These are phyloP conservation scores for Dactylellina cionopaga DNA, from an alignment of 2,329 filamentous ascomycete species.

Conservation along the genomic window DNA sequence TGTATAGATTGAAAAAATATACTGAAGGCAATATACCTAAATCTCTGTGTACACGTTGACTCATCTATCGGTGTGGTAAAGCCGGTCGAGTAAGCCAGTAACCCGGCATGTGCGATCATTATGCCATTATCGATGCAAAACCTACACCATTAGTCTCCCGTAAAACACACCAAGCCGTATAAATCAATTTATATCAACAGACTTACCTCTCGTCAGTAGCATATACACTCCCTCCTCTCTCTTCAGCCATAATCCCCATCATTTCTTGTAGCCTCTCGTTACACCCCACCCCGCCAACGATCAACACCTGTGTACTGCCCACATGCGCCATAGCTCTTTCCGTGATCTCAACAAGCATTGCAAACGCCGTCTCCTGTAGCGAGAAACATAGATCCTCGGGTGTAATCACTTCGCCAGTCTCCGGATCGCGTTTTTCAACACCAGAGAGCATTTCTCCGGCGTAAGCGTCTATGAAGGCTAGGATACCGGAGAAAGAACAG, in stretches of 20 bases:
- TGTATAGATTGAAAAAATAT: too few relatives aligned
- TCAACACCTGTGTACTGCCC: conserved; percentile 85
- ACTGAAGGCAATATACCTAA: conserved; percentile 59
- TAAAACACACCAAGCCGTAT: not conserved
- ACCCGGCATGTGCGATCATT: conserved; percentile 97
- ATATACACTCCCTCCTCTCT: conserved; percentile 88
- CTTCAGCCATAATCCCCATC: conserved; percentile 95
- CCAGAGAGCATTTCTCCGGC: conserved; percentile 73
- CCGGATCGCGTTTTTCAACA: conserved; percentile 48
- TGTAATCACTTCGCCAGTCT: conserved; percentile 69
- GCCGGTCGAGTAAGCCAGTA: conserved; percentile 84
- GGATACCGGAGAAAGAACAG: conserved; percentile 91
- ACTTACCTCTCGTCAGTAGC: conserved; percentile 83
- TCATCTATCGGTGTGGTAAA: conserved; percentile 80
- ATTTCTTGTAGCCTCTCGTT: conserved; percentile 95
- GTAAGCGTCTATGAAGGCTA: conserved; percentile 82
- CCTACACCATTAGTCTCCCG: not conserved
- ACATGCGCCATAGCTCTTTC: conserved; percentile 99
- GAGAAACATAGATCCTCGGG: conserved; percentile 90
- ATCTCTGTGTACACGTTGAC: conserved; percentile 84
- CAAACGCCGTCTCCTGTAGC: conserved; percentile 92
- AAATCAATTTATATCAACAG: not conserved
- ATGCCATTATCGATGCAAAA: conserved; percentile 99
- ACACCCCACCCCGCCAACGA: conserved; percentile 94
- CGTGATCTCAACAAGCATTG: conserved; percentile 98